A percentile compares a stretch with the other conserved stretches of the same genome.
These are phyloP conservation scores for Stemphylium vesicarium DNA, from an alignment of 2,329 filamentous ascomycete species.

Conservation along the genomic window DNA sequence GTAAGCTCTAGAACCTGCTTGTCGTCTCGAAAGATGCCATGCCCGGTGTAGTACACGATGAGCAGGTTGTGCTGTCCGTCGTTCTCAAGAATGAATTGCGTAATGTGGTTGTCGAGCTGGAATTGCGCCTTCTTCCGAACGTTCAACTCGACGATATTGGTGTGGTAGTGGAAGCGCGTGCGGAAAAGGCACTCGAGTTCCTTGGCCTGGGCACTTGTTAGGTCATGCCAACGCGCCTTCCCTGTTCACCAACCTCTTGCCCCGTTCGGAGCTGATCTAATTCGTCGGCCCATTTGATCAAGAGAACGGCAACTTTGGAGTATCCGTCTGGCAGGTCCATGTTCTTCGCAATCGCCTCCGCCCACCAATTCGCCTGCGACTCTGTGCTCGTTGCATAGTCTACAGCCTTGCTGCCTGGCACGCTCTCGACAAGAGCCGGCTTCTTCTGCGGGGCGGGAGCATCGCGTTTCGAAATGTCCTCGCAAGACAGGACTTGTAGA, in stretches of 20 bases:
- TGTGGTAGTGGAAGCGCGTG: constrained; percentile 38
- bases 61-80: constrained; percentile 42
- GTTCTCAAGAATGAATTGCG: constrained; percentile 35
- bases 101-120: constrained; percentile 41
- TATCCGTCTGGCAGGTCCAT: constrained; percentile 44
- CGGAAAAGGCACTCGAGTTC: constrained; percentile 40
- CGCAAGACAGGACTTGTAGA: constrained; percentile 30
- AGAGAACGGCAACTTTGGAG: constrained; percentile 42
- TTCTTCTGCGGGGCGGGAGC: neutral
- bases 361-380: constrained; percentile 41
- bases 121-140: constrained; percentile 40
- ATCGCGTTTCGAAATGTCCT: constrained; percentile 16
- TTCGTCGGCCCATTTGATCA: constrained; percentile 46
- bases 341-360: constrained; percentile 29
- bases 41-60: constrained; percentile 51
- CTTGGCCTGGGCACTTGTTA: constrained; percentile 26
- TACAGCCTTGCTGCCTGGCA: neutral
- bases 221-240: neutral
- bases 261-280: constrained; percentile 46
- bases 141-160: constrained; percentile 42
- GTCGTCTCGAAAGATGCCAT: constrained; percentile 37
- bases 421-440: neutral
- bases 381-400: constrained; percentile 2
- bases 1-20: constrained; percentile 36
- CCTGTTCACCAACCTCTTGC: constrained; percentile 26